These are phyloP conservation scores for Clavulina sp. DNA, from an alignment of 768 basidiomycete genomes.

Conservation along the genomic window DNA sequence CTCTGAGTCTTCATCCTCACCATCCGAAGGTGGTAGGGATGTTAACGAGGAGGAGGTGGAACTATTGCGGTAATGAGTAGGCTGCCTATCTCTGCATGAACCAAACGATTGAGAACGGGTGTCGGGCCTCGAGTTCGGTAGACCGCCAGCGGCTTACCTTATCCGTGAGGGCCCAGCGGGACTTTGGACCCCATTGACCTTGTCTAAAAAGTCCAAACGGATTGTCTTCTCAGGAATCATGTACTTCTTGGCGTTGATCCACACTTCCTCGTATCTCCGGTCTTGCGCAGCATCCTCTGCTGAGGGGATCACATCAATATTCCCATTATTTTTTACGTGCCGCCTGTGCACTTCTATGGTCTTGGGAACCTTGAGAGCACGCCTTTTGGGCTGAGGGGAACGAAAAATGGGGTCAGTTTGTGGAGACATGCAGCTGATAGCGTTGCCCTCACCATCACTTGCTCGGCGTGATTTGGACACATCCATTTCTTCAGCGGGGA, in stretches of 20 bases:
- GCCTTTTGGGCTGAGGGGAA: slow-evolving; percentile 50
- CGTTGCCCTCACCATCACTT: slow-evolving; percentile 61
- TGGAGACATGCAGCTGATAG: slow-evolving; percentile 23
- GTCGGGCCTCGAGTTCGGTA: no score
- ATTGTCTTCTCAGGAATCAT: slow-evolving; percentile 85
- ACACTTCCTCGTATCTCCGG: slow-evolving; percentile 17
- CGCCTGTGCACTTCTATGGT: slow-evolving; percentile 62
- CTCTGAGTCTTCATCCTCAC: background rate
- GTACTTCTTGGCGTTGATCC: slow-evolving; percentile 53
- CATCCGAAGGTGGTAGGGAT: background rate
- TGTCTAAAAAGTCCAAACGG: slow-evolving; percentile 90
- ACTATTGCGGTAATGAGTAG: no score
- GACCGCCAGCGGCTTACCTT: no score
- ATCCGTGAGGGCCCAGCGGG: no score
- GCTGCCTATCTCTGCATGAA: slow-evolving; percentile 11
- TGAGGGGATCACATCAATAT: slow-evolving; percentile 68
- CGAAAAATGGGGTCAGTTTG: slow-evolving; percentile 3
- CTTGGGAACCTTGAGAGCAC: slow-evolving; percentile 49
- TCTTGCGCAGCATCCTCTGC: slow-evolving; percentile 22
- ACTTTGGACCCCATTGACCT: slow-evolving; percentile 14
- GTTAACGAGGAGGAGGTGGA: background rate
- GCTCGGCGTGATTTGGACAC: slow-evolving; percentile 96
- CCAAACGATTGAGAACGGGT: no score
- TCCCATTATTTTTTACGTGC: slow-evolving; percentile 74
- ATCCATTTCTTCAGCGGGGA: slow-evolving; percentile 88